Evolutionary conservation across 805 yeast genomes (phyloP).

Genomic region (Maudiozyma bulderi): DNA sequence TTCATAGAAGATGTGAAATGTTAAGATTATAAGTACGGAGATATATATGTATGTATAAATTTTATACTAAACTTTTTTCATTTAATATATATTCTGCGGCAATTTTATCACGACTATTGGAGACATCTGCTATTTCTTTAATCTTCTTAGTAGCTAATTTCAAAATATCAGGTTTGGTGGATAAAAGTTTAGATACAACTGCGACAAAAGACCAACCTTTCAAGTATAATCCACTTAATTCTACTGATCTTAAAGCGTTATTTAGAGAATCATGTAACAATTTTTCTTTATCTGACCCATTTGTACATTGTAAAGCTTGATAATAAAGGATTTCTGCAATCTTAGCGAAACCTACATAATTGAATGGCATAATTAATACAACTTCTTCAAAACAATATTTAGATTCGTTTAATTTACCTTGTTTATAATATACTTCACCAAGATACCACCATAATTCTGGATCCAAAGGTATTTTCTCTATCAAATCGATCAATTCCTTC

Average conservation of each 20-base stretch:
- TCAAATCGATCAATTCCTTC: slow-evolving; percentile 12
- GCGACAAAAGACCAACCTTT: slow-evolving; percentile 70
- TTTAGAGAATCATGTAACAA: slow-evolving; percentile 27
- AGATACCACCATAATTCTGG: slow-evolving; percentile 71
- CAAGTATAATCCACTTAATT: slow-evolving; percentile 57
- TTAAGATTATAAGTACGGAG: slow-evolving; percentile 5
- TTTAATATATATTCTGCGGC: slow-evolving; percentile 29
- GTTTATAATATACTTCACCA: slow-evolving; percentile 47
- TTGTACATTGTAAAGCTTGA: slow-evolving; percentile 11
- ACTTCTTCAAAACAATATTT: slow-evolving; percentile 63
- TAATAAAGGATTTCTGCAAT: slow-evolving; percentile 20
- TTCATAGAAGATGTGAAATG: slow-evolving; percentile 30
- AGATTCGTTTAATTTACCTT: slow-evolving; percentile 60
- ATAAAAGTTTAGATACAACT: slow-evolving; percentile 27
- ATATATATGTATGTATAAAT: not conserved
- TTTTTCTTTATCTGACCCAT: slow-evolving; percentile 2
- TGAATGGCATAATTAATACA: slow-evolving; percentile 51
- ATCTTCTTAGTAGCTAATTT: slow-evolving; percentile 32
- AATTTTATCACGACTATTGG: slow-evolving; percentile 27
- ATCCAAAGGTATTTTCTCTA: slow-evolving; percentile 52
- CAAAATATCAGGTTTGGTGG: slow-evolving; percentile 25
- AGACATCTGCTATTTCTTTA: slow-evolving; percentile 25
- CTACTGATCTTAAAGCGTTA: slow-evolving; percentile 62
- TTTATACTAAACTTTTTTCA: not conserved
- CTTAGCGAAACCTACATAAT: slow-evolving; percentile 25